Evolutionary conservation across 768 basidiomycete species (phyloP), one percentile per base, ranked within the genome.

Genomic region (Solioccasus polychromus): DNA sequence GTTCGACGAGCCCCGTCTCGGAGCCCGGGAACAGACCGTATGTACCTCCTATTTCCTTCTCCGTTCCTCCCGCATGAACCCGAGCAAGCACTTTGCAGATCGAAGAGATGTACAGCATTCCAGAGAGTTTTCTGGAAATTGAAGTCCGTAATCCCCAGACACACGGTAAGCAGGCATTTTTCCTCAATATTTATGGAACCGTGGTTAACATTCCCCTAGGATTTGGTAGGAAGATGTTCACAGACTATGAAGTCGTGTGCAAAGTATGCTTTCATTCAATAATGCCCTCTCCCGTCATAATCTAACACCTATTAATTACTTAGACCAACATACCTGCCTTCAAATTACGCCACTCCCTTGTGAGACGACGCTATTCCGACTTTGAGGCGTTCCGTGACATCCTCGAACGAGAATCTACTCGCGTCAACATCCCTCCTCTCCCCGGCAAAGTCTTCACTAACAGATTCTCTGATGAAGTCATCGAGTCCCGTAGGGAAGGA

Each of bases 321-420:
- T 53, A 96, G 93, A 98, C 96, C 57, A 98, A 98, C 69, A 99
- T 98, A 57, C 96, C 94, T 26, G 95, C 95, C 0, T 99, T 99
- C 77, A 96, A 97, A 65, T 79, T 98, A 34, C 89, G 85, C n/a
- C 88, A 91, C 69, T 92, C 90, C 9, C 73, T 88, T 31, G 92
- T 94, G 35, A 80, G 91, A 39, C 76, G 92, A 35, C 85, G 92
- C 38, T 94, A 94, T 65, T 91, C 86, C 32, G 91, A 94, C 64
- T 94, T 94, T 61, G 92, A 94, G 61, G 93, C 95, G 1, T 99
- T 99, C 76, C 84, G 93, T 39, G 95, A 99, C 64, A 92, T 96
- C 63, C 82, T 99, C 40, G 96, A 99, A 69, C 85, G 92, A 58
- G 96, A 99, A 69, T 89, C 86, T 4, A 96, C 95, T 10, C 78